phyloP scores from a whole-genome alignment of 305 asterid genomes.

The Salvia sclarea region DNA sequence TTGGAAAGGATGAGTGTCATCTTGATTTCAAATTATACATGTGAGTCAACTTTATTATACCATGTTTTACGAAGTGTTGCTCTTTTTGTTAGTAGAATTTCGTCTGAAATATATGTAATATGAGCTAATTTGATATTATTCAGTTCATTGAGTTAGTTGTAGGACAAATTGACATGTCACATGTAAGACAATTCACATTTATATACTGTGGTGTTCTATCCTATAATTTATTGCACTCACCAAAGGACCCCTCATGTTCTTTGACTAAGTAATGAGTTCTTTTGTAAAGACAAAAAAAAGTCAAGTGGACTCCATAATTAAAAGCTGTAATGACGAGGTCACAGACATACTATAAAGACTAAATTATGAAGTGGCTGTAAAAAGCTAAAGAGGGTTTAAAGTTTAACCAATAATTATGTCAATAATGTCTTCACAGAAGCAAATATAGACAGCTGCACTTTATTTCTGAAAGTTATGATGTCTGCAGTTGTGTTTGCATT shows the following conservation, averaged over 20 bases:
- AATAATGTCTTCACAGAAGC: conserved; percentile 36
- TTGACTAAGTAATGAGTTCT: conserved; percentile 25
- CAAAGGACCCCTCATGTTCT: conserved; percentile 30
- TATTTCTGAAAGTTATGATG: conserved; percentile 38
- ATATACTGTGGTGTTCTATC: conserved; percentile 11
- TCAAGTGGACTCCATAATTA: conserved; percentile 23
- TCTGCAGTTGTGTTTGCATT: conserved; percentile 29
- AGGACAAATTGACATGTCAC: not conserved
- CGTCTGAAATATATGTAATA: conserved; percentile 17
- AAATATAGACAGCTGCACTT: conserved; percentile 29
- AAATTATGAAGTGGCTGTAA: conserved; percentile 34
- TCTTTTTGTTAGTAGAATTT: conserved; percentile 21
- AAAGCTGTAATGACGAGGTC: conserved; percentile 32
- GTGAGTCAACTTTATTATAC: conserved; percentile 31
- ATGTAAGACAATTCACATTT: conserved; percentile 12
- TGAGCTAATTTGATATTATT: conserved; percentile 22
- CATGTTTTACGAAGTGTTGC: conserved; percentile 14
- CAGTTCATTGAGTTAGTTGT: conserved; percentile 17
- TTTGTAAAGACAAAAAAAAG: conserved; percentile 26
- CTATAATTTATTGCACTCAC: conserved; percentile 25
- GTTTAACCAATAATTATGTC: conserved; percentile 41
- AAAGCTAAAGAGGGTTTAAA: conserved; percentile 42
- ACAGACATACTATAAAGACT: conserved; percentile 29
- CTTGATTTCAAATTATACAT: conserved; percentile 33
- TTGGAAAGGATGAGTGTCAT: conserved; percentile 30